Conservation (phyloP, 106 monocot species). For the Ottelia alismoides region DNA sequence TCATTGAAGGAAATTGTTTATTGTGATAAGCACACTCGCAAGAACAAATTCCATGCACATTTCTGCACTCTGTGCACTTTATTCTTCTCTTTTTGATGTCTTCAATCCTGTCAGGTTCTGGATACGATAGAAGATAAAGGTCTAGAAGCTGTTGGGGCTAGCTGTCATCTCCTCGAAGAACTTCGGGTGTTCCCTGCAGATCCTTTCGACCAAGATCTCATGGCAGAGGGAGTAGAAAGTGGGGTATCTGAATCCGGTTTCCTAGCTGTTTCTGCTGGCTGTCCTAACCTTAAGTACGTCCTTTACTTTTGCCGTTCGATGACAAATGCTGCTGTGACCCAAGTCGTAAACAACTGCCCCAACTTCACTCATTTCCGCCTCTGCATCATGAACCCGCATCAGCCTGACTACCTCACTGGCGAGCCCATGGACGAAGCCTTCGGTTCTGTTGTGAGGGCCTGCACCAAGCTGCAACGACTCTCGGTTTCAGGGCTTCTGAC, state of each 20-base stretch:
- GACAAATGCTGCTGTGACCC: slow-evolving; percentile 56
- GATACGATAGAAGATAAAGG: no score
- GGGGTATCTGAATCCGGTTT: slow-evolving; percentile 60
- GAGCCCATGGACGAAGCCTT: slow-evolving; percentile 61
- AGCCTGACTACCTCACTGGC: slow-evolving; percentile 39
- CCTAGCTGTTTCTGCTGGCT: slow-evolving; percentile 40
- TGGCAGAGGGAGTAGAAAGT: no score
- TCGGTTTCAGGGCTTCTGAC: slow-evolving; percentile 75
- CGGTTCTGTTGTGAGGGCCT: slow-evolving; percentile 46
- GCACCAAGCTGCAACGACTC: slow-evolving; percentile 48
- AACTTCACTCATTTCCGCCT: slow-evolving; percentile 55
- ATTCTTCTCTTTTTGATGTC: no score
- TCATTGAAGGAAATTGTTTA: no score
- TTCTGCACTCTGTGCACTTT: no score
- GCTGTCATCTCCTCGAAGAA: no score
- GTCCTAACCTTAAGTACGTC: slow-evolving; percentile 49
- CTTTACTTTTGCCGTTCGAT: slow-evolving; percentile 76
- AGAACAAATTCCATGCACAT: no score
- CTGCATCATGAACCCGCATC: slow-evolving; percentile 59
- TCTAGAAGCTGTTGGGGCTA: no score
- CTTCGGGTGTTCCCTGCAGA: no score
- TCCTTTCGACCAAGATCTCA: no score
- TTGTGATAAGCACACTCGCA: no score
- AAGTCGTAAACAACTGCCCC: slow-evolving; percentile 49
- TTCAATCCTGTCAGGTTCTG: no score